Percentiles rank a stretch among this genome's conserved stretches.
Conservation (phyloP, 2,329 filamentous ascomycete genomes). For the Capronia coronata region DNA sequence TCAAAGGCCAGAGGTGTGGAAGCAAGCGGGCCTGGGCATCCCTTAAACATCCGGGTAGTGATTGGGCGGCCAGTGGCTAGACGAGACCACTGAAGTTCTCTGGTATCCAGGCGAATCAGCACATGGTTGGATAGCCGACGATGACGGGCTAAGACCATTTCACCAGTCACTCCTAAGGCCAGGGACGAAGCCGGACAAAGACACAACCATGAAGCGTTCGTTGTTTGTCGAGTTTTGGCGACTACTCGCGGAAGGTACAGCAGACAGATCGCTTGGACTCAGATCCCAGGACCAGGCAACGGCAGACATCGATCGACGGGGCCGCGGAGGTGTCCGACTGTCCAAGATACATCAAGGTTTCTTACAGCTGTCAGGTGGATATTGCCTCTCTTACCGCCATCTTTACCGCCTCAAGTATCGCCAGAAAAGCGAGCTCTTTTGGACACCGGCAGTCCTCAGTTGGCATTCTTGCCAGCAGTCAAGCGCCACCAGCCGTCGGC, state of each 20-base stretch:
- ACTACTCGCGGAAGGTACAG: no score
- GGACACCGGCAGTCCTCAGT: no score
- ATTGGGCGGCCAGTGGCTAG: neutral
- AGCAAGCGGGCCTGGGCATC: slow-evolving; percentile 38
- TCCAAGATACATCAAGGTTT: neutral
- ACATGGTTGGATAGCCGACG: slow-evolving; percentile 5
- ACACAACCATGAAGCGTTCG: no score
- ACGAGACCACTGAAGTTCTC: neutral
- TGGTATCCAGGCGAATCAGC: slow-evolving; percentile 6
- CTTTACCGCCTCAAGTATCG: neutral
- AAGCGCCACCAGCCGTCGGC: slow-evolving; percentile 15
- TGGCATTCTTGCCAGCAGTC: neutral
- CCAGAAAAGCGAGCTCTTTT: no score
- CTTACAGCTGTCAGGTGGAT: neutral
- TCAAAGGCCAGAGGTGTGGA: slow-evolving; percentile 39
- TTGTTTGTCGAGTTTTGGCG: no score
- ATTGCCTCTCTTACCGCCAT: neutral
- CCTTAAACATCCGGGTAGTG: slow-evolving; percentile 1
- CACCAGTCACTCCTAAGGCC: no score
- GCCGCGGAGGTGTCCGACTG: slow-evolving; percentile 19
- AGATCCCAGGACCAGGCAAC: neutral
- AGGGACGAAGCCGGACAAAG: no score
- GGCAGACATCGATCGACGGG: neutral
- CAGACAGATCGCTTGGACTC: no score
- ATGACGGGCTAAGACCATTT: no score